Evolutionary conservation across 345 rosid genomes (phyloP).

Genomic region (Syzygium aqueum): DNA sequence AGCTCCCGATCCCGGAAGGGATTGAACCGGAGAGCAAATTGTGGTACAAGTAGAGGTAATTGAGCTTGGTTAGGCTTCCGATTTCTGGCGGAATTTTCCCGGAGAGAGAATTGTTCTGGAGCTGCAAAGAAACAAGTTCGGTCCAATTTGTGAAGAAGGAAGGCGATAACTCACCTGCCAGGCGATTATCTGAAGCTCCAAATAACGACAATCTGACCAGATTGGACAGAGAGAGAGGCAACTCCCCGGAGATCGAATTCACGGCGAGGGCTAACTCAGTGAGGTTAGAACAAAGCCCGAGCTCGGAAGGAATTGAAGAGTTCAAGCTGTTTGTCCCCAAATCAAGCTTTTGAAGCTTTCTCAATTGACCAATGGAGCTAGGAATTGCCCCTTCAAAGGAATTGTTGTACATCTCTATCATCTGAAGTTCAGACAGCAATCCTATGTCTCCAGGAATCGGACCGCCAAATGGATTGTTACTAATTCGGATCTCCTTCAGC

Average conservation of each 20-base stretch:
- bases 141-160: constrained; percentile 39
- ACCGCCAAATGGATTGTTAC: constrained; percentile 27
- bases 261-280: constrained; percentile 40
- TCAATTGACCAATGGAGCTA: constrained; percentile 41
- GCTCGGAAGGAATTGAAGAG: constrained; percentile 43
- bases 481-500: constrained; percentile 28
- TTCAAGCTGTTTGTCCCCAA: constrained; percentile 30
- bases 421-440: constrained; percentile 24
- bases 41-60: constrained; percentile 22
- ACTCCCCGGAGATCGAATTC: constrained; percentile 37
- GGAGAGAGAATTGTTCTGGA: constrained; percentile 36
- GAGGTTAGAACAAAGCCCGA: constrained; percentile 45
- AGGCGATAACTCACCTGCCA: constrained; percentile 41
- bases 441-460: constrained; percentile 34
- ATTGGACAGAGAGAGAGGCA: constrained; percentile 46
- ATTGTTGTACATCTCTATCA: constrained; percentile 28
- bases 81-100: constrained; percentile 45
- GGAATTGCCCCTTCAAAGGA: constrained; percentile 44
- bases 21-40: constrained; percentile 38
- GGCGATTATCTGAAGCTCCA: constrained; percentile 37
- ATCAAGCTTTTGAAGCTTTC: constrained; percentile 26
- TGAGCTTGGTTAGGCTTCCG: constrained; percentile 28
- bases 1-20: constrained; percentile 40
- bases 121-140: constrained; percentile 35
- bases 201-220: constrained; percentile 15